These are phyloP conservation scores for Lepidium africanum DNA, from an alignment of 345 rosid genomes.

Conservation along the genomic window DNA sequence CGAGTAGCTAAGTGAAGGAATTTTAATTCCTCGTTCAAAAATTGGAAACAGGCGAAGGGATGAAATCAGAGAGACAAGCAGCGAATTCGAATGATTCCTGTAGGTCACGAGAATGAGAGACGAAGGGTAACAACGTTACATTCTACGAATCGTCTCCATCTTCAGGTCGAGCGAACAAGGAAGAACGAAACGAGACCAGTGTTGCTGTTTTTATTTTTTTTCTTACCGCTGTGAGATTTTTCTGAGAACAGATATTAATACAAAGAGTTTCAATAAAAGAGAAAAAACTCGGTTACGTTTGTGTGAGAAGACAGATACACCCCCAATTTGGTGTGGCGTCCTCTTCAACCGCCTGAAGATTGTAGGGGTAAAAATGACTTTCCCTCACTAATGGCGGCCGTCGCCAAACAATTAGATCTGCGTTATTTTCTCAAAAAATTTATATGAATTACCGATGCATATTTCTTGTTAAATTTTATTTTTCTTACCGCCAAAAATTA, in stretches of 20 bases:
- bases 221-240: slow-evolving; percentile 18
- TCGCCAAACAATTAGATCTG: not conserved
- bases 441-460: not conserved
- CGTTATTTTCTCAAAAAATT: not conserved
- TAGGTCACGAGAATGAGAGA: not conserved
- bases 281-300: slow-evolving; percentile 6
- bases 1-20: not conserved
- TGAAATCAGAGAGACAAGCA: not conserved
- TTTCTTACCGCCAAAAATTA: slow-evolving; percentile 22
- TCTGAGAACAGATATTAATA: not conserved
- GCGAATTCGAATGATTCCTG: slow-evolving; percentile 1
- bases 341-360: not conserved
- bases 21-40: not conserved
- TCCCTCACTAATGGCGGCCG: not conserved
- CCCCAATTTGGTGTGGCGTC: not conserved
- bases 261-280: not conserved
- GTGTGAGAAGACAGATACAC: slow-evolving; percentile 9
- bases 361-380: slow-evolving; percentile 11
- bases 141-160: slow-evolving; percentile 16
- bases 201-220: not conserved
- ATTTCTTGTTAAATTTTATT: slow-evolving; percentile 2
- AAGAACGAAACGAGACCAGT: slow-evolving; percentile 1
- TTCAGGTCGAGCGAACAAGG: slow-evolving; percentile 14
- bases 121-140: slow-evolving; percentile 7
- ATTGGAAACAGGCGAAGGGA: not conserved